These are phyloP conservation scores for Peronospora destructor DNA, from an alignment of 352 stramenopile species.

Conservation along the genomic window DNA sequence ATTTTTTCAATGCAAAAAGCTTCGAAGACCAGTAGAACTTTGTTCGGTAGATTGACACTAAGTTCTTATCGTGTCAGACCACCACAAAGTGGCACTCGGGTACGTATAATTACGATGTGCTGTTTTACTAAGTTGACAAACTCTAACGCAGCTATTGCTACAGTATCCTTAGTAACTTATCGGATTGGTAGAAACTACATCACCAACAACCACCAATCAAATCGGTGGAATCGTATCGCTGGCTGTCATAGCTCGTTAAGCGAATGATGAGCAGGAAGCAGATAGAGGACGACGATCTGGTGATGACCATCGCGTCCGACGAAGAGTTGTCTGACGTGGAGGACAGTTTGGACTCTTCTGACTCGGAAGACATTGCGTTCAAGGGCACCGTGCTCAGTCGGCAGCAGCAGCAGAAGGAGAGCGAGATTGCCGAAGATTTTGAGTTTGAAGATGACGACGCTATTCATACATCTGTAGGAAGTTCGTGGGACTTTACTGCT, in stretches of 20 bases:
- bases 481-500: conserved; percentile 84
- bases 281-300: conserved; percentile 49
- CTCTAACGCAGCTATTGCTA: no score
- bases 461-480: conserved; percentile 47
- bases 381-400: conserved; percentile 68
- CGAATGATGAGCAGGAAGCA: conserved; percentile 17
- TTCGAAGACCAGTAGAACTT: no score
- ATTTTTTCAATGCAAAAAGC: no score
- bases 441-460: conserved; percentile 70
- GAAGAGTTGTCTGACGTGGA: conserved; percentile 72
- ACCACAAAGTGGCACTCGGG: no score
- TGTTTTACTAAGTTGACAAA: no score
- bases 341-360: conserved; percentile 72
- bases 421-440: conserved; percentile 73
- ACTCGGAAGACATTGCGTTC: conserved; percentile 29
- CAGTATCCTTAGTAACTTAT: neutral
- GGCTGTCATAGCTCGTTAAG: conserved; percentile 6
- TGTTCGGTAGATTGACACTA: no score
- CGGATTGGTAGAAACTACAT: conserved; percentile 15
- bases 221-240: conserved; percentile 17
- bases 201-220: conserved; percentile 19
- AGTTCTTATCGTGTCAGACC: no score
- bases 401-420: conserved; percentile 52
- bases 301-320: conserved; percentile 87
- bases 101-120: no score